Conservation (phyloP, 2,329 filamentous ascomycete species). For the Teratosphaeria epicoccoides region DNA sequence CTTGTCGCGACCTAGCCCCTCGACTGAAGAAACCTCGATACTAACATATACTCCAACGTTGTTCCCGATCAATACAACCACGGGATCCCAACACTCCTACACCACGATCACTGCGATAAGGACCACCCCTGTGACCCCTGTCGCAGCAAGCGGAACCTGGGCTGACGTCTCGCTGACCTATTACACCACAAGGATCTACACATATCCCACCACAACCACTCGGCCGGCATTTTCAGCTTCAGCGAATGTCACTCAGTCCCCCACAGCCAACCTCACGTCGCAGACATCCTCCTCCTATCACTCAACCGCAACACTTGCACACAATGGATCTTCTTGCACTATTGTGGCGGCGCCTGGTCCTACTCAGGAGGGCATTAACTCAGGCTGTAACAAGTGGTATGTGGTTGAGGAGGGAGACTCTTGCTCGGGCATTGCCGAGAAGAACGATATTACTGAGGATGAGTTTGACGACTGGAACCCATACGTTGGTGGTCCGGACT, state of each 20-base stretch:
- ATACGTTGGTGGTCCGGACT: neutral
- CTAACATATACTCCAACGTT: neutral
- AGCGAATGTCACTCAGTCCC: neutral
- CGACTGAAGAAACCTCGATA: neutral
- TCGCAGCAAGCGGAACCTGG: neutral
- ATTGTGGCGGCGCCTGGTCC: conserved; percentile 12
- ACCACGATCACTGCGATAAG: neutral
- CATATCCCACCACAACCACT: neutral
- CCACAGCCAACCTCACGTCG: neutral
- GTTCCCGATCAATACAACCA: neutral
- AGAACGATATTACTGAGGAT: conserved; percentile 10
- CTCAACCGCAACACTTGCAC: neutral
- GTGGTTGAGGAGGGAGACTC: conserved; percentile 14
- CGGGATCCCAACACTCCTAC: neutral
- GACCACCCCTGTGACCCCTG: neutral
- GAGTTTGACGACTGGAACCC: conserved; percentile 20
- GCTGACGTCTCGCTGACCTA: neutral
- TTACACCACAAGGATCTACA: neutral
- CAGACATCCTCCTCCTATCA: neutral
- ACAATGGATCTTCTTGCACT: conserved; percentile 2
- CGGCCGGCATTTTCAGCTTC: neutral
- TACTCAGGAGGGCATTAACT: conserved; percentile 14
- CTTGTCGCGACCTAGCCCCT: neutral
- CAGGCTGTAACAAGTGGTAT: conserved; percentile 19
- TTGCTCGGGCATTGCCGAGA: conserved; percentile 13